Conservation (phyloP, 2,329 filamentous ascomycete genomes). For the Tolypocladium capitatum region DNA sequence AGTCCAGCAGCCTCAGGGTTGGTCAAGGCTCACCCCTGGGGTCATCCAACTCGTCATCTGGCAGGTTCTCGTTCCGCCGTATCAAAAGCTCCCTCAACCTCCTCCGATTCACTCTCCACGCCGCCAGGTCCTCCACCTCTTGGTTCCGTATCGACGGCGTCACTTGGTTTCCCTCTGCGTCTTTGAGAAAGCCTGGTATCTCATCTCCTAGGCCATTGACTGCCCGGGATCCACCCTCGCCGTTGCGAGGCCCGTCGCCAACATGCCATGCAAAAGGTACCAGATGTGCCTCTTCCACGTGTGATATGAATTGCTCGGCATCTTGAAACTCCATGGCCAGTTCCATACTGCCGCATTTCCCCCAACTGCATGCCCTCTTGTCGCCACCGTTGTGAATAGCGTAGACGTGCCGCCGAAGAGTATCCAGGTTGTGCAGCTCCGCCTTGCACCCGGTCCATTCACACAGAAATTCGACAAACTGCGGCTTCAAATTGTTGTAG, state of each 20-base stretch:
- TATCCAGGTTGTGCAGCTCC: constrained; percentile 49
- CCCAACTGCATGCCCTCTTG: constrained; percentile 17
- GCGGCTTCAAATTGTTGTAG: constrained; percentile 27
- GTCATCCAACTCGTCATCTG: constrained; percentile 25
- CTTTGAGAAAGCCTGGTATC: constrained; percentile 37
- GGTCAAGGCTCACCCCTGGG: constrained; percentile 3
- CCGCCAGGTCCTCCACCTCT: constrained; percentile 32
- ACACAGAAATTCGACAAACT: constrained; percentile 41
- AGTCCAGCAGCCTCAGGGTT: not conserved
- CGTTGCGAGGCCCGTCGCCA: constrained; percentile 44
- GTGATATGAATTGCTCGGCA: constrained; percentile 27
- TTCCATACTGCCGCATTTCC: constrained; percentile 12
- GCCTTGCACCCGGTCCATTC: constrained; percentile 47
- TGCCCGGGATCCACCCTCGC: constrained; percentile 7
- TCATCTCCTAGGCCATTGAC: constrained; percentile 6
- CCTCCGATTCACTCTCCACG: constrained; percentile 29
- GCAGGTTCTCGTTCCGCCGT: constrained; percentile 32
- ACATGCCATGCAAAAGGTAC: constrained; percentile 41
- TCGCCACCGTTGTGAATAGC: constrained; percentile 29
- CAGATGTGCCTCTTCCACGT: constrained; percentile 42
- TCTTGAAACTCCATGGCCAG: constrained; percentile 21
- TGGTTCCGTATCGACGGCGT: constrained; percentile 44
- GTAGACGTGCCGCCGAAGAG: constrained; percentile 39
- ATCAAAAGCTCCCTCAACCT: constrained; percentile 29
- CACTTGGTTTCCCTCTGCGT: constrained; percentile 38